Evolutionary conservation across 1,284 basidiomycete genomes (phyloP), one percentile per base, ranked within the genome.

Genomic region (Entoloma clypeatum): DNA sequence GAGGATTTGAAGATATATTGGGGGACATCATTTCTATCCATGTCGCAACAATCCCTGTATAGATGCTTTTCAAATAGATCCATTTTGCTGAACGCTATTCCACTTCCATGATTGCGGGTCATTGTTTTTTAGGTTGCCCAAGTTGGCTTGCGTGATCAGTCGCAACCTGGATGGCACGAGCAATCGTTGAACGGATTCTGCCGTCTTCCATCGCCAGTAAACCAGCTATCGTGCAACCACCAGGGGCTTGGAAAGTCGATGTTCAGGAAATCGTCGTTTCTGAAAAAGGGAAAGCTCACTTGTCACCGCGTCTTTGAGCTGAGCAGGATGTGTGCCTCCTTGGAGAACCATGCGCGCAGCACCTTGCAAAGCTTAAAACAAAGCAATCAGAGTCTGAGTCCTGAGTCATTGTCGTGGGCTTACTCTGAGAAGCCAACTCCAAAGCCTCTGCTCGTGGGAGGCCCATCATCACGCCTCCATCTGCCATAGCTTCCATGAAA

Each of bases 391-490:
- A 25, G 18, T n/a, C 21, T 28, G 5, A 30, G 21, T 21, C 8
- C 38, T 3, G 29, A 29, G 35, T 37, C 66, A 31, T 28, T 7
- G 17, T 18, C 16, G 34, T 18, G 36, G 25, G 7, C 82, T 59
- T 63, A 95, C 93, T 94, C 67, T 99, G 96, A 36, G 95, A 86
- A 32, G 96, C 95, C 39, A 99, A 68, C 61, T 99, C 96, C 26
- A 98, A 65, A 4, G 96, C 94, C 63, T 98, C 95, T 1, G 83
- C 77, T 47, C 96, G 75, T 2, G 96, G 96, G 33, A 99, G 70
- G 19, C 96, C 96, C 96, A 99, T 99, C 96, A 99, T 99, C 30
- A 99, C 96, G 22, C 92, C 96, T 23, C 96, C 96, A 64, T 99
- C 96, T 2, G 92, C 87, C 93, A 99, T 97, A 1, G 96, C 95